Conservation (phyloP, 2,329 filamentous ascomycete genomes). For the Plenodomus biglobosus region DNA sequence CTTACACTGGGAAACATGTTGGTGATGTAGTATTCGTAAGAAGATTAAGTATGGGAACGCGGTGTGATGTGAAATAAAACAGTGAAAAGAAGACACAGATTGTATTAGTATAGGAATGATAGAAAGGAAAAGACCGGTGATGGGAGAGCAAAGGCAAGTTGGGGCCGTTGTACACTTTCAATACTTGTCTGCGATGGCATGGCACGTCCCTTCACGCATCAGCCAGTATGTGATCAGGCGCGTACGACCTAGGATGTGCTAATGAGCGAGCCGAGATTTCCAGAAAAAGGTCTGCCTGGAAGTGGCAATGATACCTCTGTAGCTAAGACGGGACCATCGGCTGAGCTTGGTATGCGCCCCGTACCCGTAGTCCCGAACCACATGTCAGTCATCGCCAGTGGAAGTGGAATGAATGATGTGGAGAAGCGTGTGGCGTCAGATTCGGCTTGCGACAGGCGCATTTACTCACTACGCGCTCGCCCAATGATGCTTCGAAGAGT, state of each 20-base stretch:
- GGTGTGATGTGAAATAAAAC: background rate
- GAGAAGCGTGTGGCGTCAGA: too few species aligned
- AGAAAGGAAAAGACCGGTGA: background rate
- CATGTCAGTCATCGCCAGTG: background rate
- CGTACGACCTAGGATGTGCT: slow-evolving; percentile 11
- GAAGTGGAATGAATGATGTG: too few species aligned
- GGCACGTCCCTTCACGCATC: slow-evolving; percentile 17
- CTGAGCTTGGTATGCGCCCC: background rate
- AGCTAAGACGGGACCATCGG: background rate
- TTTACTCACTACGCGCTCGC: too few species aligned
- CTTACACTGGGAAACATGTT: slow-evolving; percentile 27
- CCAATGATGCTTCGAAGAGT: too few species aligned
- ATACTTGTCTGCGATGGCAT: slow-evolving; percentile 1
- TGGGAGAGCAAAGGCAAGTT: background rate
- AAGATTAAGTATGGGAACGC: background rate
- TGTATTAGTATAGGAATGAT: background rate
- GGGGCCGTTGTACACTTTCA: slow-evolving; percentile 6
- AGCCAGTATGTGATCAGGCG: slow-evolving; percentile 19
- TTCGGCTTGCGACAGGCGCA: background rate
- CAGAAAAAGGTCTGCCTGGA: slow-evolving; percentile 7
- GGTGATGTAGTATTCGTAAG: background rate
- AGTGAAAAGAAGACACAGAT: background rate
- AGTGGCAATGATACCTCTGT: slow-evolving; percentile 1
- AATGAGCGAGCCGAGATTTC: slow-evolving; percentile 21
- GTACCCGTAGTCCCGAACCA: background rate